A percentile compares a stretch with the other conserved stretches of the same genome.
These are phyloP conservation scores for Sporothrix globosa DNA, from an alignment of 2,329 filamentous ascomycete genomes.

Conservation along the genomic window DNA sequence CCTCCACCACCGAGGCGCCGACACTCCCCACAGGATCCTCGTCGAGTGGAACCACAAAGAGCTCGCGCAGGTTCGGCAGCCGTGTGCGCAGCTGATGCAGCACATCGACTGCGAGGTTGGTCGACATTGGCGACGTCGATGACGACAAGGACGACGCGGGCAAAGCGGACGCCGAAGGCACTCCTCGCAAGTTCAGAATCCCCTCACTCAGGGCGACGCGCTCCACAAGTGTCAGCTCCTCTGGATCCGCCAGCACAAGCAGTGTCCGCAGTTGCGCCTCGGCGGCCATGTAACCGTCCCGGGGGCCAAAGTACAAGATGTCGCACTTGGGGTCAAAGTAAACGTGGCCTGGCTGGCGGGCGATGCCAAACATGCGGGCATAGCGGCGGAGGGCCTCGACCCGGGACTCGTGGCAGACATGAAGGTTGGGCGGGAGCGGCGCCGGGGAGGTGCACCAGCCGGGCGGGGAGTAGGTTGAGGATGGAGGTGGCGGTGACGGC, in stretches of 20 bases:
- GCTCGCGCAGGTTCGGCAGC: conserved; percentile 48
- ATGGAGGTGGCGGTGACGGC: not conserved
- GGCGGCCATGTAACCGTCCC: conserved; percentile 51
- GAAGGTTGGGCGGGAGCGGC: conserved; percentile 50
- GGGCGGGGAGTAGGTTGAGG: conserved; percentile 32
- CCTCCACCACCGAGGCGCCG: conserved; percentile 38
- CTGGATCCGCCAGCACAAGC: conserved; percentile 48
- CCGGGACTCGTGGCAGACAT: conserved; percentile 53
- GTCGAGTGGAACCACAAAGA: conserved; percentile 51
- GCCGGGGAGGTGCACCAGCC: conserved; percentile 49
- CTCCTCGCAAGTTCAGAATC: conserved; percentile 42
- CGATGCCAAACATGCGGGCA: conserved; percentile 48
- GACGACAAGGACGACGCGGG: not conserved
- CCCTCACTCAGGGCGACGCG: conserved; percentile 53
- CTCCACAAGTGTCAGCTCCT: conserved; percentile 48
- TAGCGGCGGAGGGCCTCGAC: conserved; percentile 50
- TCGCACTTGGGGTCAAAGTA: conserved; percentile 50
- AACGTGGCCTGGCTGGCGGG: conserved; percentile 47
- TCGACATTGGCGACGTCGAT: conserved; percentile 38
- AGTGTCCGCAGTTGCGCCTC: conserved; percentile 52
- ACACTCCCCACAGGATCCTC: conserved; percentile 44
- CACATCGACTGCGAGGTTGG: conserved; percentile 46
- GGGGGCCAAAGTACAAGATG: conserved; percentile 54
- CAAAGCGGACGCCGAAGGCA: too few relatives aligned
- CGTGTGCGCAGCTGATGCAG: conserved; percentile 46